Conservation (phyloP, 2,329 filamentous ascomycete genomes). For the Neurospora sp. region DNA sequence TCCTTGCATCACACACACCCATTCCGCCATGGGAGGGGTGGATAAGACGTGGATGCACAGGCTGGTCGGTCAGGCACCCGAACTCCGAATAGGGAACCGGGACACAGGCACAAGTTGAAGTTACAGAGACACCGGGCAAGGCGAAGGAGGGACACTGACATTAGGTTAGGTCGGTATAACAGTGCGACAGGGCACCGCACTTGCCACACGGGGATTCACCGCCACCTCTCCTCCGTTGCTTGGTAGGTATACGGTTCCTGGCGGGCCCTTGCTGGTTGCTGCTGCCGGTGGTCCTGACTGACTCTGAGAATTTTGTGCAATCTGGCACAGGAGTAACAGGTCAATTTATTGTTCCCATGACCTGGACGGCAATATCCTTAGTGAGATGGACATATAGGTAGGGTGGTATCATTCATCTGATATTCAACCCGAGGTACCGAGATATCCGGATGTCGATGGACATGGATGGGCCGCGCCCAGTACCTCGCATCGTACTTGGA, state of each 20-base stretch:
- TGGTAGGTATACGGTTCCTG: not conserved
- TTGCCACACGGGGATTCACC: not conserved
- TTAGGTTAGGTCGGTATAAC: not conserved
- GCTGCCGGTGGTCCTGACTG: not conserved
- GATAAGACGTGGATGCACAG: not conserved
- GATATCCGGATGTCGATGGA: not conserved
- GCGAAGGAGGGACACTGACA: not conserved
- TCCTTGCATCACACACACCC: not conserved
- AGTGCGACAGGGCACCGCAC: not conserved
- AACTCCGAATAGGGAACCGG: not conserved
- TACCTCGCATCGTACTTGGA: not conserved
- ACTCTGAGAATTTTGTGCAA: not conserved
- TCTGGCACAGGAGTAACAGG: not conserved
- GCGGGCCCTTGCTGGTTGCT: not conserved
- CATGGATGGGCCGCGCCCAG: not conserved
- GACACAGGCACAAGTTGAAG: not conserved
- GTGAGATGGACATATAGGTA: not conserved
- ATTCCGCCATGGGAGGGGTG: not conserved
- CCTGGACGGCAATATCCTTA: not conserved
- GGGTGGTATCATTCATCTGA: not conserved
- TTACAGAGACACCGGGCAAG: not conserved
- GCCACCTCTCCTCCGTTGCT: not conserved
- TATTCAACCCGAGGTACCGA: not conserved
- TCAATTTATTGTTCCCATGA: not conserved
- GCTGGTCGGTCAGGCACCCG: not conserved